Base-by-base conservation (phyloP, 73 alveolate species). In the Paramecium sexaurelia region DNA sequence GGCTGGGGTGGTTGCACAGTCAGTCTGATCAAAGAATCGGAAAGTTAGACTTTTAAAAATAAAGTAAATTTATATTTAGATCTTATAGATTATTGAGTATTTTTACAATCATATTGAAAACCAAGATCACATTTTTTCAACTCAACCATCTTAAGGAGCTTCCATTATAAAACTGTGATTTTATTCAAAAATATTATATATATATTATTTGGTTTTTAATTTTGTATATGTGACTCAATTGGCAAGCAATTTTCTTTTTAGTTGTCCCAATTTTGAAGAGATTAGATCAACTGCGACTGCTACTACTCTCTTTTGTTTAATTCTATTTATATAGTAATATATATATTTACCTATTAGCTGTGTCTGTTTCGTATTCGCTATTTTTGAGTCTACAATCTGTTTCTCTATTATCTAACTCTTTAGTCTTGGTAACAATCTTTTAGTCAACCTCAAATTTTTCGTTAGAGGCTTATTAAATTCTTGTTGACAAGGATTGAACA, bases 1-100 rank as follows among this genome's bases (percentile, higher is more conserved):
- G 99, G 99, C 19, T 97, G 98, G 98, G 99, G 99, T 10, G 99
- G 99, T 0, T 97, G 99, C 94, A 91, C 97, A 83, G 98, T 97
- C 15, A 71, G 86, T 71, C 35, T 71, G 26, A 24, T 71, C 43
- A 37, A 71, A 36, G 56, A 37, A 20, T 32, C 7, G 5, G 56
- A 71, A 15, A 27, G 7, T 3, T n/a, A 71, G 32, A 37, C 2
- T 11, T 71, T 71, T 11, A 71, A 35, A 20, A 37, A 71, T 35
- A 71, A 71, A 37, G 86, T 71, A 71, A 9, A 32, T 6, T n/a
- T 45, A 15, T 6, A 61, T 13, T 24, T 27, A 5, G 7, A 20
- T 57, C 7, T 29, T 6, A 29, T 61, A 61, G 83, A 61, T 61
- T 11, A 61, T 61, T 22, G 83, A 61, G 26, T 61, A 26, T 45